Evolutionary conservation across 2,329 filamentous ascomycete species (phyloP).

Genomic region (Chaetoscypha palmicola): DNA sequence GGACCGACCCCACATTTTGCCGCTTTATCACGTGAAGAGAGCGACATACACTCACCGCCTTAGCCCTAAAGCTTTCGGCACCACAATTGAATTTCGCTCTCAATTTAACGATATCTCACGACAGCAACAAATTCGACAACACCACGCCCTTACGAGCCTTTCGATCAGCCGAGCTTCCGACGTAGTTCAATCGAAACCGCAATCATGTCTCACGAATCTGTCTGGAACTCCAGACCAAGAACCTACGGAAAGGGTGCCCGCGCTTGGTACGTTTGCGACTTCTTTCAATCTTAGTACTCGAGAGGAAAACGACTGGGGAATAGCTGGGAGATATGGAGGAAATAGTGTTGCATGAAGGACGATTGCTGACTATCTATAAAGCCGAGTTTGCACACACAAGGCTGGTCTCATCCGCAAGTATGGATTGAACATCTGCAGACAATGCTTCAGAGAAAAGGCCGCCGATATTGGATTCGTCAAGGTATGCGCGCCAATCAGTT

Average conservation of each 20-base stretch:
- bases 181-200: constrained; percentile 12
- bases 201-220: constrained; percentile 85
- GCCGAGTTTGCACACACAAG: constrained; percentile 85
- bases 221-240: constrained; percentile 98
- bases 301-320: no score
- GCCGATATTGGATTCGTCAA: constrained; percentile 68
- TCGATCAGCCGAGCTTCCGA: background rate
- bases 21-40: constrained; percentile 1
- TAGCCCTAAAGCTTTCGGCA: background rate
- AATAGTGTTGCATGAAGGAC: background rate
- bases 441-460: constrained; percentile 71
- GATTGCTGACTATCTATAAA: constrained; percentile 31
- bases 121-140: constrained; percentile 2
- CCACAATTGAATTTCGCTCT: background rate
- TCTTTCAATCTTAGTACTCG: no score
- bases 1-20: no score
- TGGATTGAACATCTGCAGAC: constrained; percentile 82
- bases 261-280: constrained; percentile 67
- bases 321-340: background rate
- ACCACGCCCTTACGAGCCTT: background rate
- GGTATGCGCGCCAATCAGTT: constrained; percentile 36
- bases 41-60: background rate
- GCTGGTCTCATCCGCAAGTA: constrained; percentile 99
- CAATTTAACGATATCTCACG: constrained; percentile 4
- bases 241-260: constrained; percentile 96